Evolutionary conservation across 805 yeast species (phyloP), one percentile per base, ranked within the genome.

Genomic region (Clavispora santaluciae): DNA sequence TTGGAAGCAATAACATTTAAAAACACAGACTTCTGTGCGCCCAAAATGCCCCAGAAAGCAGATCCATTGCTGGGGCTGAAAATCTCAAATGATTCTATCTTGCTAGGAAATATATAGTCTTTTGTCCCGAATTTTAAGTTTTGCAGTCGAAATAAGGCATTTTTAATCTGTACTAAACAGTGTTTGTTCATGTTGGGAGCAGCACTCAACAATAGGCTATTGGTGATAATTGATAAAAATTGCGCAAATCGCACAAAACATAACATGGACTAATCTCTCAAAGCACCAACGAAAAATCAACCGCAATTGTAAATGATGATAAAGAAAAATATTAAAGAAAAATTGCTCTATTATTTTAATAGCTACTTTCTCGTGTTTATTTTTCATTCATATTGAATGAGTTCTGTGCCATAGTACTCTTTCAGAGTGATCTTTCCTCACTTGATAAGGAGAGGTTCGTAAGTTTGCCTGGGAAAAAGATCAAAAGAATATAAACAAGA

Each of bases 1-100:
- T 75, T 70, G 3, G 83, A 81, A 0, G 86, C 74, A n/a, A 86
- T 44, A 1, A 75, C 64, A 36, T 71, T 69, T 21, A 86, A 61
- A 18, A 86, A 66, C 15, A 68, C 70, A 1, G 80, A 61, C 59
- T 82, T 85, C 21, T 59, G 50, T 1, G 81, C 57, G 3, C 74
- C 75, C 13, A 56, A 36, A 9, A 68, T 44, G 6, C 62, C 60
- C 68, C 66, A 66, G 21, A 47, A 53, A 9, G 59, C 46, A 4
- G 60, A 54, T 24, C 51, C 41, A 7, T 35, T 22, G 16, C 30
- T 38, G 2, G 45, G 39, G 4, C 26, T 33, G 38, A 25, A 42
- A 11, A 68, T 40, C 22, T 49, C 53, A 39, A 67, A 65, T 5
- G 48, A 17, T 7, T 46, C 31, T 22, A 68, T 54, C 15, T 65